Evolutionary conservation across 495 filamentous ascomycete species (phyloP), one percentile per base, ranked within the genome.

Genomic region (Cercophora scortea): DNA sequence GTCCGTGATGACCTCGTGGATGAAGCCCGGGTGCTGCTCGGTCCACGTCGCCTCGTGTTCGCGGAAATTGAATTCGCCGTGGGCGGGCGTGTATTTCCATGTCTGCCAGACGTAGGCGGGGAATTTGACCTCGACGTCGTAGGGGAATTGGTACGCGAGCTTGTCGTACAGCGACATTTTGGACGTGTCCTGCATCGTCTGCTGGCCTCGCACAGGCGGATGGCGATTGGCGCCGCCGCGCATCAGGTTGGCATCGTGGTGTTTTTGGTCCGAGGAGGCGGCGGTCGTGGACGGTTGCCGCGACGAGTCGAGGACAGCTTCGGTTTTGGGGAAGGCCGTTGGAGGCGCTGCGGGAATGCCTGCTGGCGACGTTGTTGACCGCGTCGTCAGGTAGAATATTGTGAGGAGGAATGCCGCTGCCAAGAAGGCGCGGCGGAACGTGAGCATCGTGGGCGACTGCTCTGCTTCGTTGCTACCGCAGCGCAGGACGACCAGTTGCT

Each of bases 61-160:
- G 45, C 94, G 83, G 45, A 95, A 88, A 6, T 73, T 70, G 62
- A 98, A 98, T 53, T 88, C 80, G 49, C 80, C 75, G n/a, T 86
- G 86, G 1, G 84, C 79, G 1, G 94, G 93, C 1, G 83, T 86
- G 65, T 85, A 88, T 70, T 94, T 96, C 93, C 93, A 98, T 39
- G 93, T 98, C 74, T 98, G 93, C 93, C 93, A 98, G 54, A 98
- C 94, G 70, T 95, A 98, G 32, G 90, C 91, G 0, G 93, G 93
- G 68, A 98, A 98, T 66, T 89, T 91, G 51, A 74, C 66, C 56
- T 89, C 83, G 44, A 90, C 78, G 58, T 94, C 85, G 72, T 97
- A 98, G 11, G 91, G 90, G 64, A 92, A 98, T 60, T 94, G 87
- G 73, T 94, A 95, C 38, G 82, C 87, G 47, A 98, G 78, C 61